Base-by-base conservation (phyloP, 768 basidiomycete species). In the Leccinum rimulosum region DNA sequence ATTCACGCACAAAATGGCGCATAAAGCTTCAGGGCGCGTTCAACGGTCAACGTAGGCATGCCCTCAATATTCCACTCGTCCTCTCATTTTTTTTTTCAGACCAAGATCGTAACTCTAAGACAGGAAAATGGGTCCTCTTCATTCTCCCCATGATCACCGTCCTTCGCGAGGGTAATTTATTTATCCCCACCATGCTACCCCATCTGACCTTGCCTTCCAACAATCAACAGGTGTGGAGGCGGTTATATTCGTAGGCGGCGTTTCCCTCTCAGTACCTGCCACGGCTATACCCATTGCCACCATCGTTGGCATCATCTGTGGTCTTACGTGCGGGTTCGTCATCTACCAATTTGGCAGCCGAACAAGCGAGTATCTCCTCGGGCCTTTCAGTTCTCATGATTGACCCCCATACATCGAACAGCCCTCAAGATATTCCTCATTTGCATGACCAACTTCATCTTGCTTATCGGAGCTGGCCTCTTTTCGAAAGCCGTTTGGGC, bases 401-500 rank as follows among this genome's bases (percentile, higher is more conserved):
- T 60, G 19, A 51, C 28, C 1, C 14, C 14, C 15, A 51, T 10
- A 14, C 25, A 15, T 30, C 12, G 10, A 9, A 25, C 61, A 84
- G 90, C 93, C 1, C 78, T 98, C 35, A 86, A 84, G 35, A 76
- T 94, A 63, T 98, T 98, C 87, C 82, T 99, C 55, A 76, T 98
- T 66, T 79, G 85, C 54, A 98, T 97, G 80, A 96, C 96, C 54
- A 92, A 92, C 78, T 75, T 98, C 63, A 78, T 98, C 50, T 82
- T 98, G 64, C 85, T 98, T 66, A 93, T 99, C 73, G 96, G 96
- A 28, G 88, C 96, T 0, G 96, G 96, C 15, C 82, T 99, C 28
- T 94, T 96, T 77, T 89, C 87, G 64, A 90, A 84, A 73, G 80
- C 87, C 4, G 79, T 93, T 22, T 85, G 86, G 65, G 75, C 82